Evolutionary conservation across 176 grass and related monocot species (phyloP), one percentile per base, ranked within the genome.

Genomic region (Bonia amplexicaulis): DNA sequence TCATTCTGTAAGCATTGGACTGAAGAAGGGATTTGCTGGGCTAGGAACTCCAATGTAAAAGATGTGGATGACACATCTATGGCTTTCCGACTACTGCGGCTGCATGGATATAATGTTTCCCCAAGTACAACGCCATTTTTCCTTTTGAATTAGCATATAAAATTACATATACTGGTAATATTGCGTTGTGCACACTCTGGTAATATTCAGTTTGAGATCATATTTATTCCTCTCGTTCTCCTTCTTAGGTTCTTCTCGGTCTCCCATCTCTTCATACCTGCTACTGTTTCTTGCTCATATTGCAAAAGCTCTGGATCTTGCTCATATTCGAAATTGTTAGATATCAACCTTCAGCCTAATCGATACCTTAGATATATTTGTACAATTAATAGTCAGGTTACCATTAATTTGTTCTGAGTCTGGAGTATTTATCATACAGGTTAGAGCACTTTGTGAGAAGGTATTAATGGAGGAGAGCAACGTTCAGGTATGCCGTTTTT

Each of bases 391-490:
- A 19, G 48, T 33, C 40, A 17, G 9, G 5, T 26, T 12, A 7
- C 12, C 10, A 22, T 82, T 7, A 51, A 67, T 82, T 72, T 51
- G 51, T 58, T 70, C 70, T 80, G 20, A 82, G 58, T 16, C 11
- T 39, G 6, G 22, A 23, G 10, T 59, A 12, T 71, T 71, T 80
- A 11, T 27, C 11, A 4, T 80, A 1, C 81, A 98, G 96, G 96
- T 98, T 61, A 92, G 91, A 84, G 88, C 46, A 15, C 89, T 98
- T 12, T 98, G 96, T 61, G 93, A 96, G 58, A 98, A 98, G 93
- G 96, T 98, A 29, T 85, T 98, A 81, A 96, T 96, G 96, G 89
- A 98, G 85, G 93, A 98, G 86, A 95, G 91, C 90, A 98, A 98
- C 79, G 93, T 96, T 69, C 93, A 98, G 85, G 96, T 97, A 90